Base-by-base conservation (phyloP, 495 filamentous ascomycete genomes). In the Amniculicola lignicola region DNA sequence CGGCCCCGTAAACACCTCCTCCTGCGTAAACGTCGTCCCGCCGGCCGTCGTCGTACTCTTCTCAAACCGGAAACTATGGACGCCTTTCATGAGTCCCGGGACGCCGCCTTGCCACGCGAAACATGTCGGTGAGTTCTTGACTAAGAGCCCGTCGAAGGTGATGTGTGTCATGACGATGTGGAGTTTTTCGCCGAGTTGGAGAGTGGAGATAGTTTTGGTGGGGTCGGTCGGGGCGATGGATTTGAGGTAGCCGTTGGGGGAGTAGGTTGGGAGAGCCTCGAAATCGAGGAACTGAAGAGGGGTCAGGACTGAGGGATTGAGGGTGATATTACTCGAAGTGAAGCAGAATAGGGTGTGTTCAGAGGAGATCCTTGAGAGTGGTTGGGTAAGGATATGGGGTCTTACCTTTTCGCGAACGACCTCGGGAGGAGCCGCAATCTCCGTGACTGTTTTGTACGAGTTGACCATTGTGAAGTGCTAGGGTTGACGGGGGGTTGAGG, bases 31-130 rank as follows among this genome's bases (percentile, higher is more conserved):
- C 2, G 46, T 50, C 4, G 46, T 50, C 7, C 46, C 28, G 12
- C 46, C 46, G 10, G 46, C 28, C 9, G 46, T 50, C 3, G 16
- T 21, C 3, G 2, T 22, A 24, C 46, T 50, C 2, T 12, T 4
- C 28, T 50, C 46, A 21, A 50, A 50, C 7, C 28, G 14, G 31
- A 50, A 50, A 23, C 35, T 50, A 24, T 50, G 46, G 16, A 36
- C 46, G 27, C 46, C 46, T 16, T 16, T 50, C 37, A 19, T 9
- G 6, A 40, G 7, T 9, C 37, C 37, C n/a, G n/a, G n/a, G n/a
- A n/a, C n/a, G 37, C 37, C 19, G 6, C 37, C 37, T 6, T 6
- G 10, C 37, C 37, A 40, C 10, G 10, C 10, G 19, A 40, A 40
- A 18, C 37, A 40, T 6, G 7, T 9, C 7, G 7, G 9, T 18